Evolutionary conservation across 495 filamentous ascomycete species (phyloP).

Genomic region (Daldinia childiae): DNA sequence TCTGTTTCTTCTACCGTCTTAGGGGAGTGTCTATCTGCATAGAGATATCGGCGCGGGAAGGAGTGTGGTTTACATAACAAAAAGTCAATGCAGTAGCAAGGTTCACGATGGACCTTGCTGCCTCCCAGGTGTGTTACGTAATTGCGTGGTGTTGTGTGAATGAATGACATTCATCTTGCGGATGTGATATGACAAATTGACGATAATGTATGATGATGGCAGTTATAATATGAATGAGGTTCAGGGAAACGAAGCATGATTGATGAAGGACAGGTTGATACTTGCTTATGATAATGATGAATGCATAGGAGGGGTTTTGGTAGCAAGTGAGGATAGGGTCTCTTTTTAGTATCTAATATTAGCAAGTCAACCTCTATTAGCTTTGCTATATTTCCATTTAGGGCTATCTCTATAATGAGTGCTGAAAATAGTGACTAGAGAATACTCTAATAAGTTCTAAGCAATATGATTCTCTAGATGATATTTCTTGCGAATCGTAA

Average conservation of each 20-base stretch:
- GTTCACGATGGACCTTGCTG: not conserved
- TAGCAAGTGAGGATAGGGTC: not conserved
- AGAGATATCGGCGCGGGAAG: not conserved
- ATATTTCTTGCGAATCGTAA: too few species aligned
- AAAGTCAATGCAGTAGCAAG: slow-evolving; percentile 8
- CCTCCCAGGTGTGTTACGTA: not conserved
- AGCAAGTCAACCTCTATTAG: not conserved
- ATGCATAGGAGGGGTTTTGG: not conserved
- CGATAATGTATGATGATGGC: not conserved
- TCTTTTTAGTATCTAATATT: not conserved
- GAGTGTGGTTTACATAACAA: slow-evolving; percentile 6
- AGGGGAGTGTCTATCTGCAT: slow-evolving; percentile 1
- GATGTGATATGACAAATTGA: not conserved
- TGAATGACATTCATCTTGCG: not conserved
- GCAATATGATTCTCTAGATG: not conserved
- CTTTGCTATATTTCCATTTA: not conserved
- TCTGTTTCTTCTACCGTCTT: not conserved
- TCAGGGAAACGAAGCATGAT: not conserved
- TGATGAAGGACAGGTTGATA: too few species aligned
- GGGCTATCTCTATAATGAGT: not conserved
- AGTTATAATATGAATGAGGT: not conserved
- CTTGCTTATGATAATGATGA: not conserved
- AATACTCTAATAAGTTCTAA: not conserved
- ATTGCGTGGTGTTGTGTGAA: not conserved
- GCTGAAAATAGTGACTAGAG: not conserved